These are phyloP conservation scores for Globisporangium solare DNA, from an alignment of 352 stramenopile species.

Conservation along the genomic window DNA sequence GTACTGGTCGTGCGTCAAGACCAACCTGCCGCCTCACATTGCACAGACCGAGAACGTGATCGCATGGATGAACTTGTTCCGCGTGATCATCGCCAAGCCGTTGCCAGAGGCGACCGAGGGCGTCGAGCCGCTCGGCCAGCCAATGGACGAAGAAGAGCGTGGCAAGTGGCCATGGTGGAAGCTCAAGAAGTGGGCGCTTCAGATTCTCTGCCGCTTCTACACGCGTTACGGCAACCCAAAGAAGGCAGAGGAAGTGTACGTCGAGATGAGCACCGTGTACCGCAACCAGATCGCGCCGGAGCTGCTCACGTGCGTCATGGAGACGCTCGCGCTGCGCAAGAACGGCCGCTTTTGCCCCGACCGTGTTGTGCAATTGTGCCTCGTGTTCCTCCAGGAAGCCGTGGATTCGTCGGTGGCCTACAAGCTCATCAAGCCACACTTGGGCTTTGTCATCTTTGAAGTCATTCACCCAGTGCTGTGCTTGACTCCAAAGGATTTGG, in stretches of 20 bases:
- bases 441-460: conserved; percentile 96
- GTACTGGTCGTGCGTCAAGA: conserved; percentile 97
- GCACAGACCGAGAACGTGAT: conserved; percentile 83
- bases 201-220: conserved; percentile 97
- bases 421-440: conserved; percentile 97
- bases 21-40: conserved; percentile 86
- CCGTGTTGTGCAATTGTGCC: conserved; percentile 91
- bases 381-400: conserved; percentile 92
- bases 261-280: conserved; percentile 93
- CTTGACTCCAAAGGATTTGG: conserved; percentile 91
- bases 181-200: conserved; percentile 97
- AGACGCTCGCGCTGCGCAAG: conserved; percentile 92
- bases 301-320: conserved; percentile 71
- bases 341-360: conserved; percentile 95
- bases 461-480: conserved; percentile 95
- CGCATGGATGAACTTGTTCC: conserved; percentile 92
- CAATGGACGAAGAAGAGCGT: conserved; percentile 88
- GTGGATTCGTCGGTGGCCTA: conserved; percentile 95
- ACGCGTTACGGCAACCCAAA: conserved; percentile 96
- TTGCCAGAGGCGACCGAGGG: conserved; percentile 86
- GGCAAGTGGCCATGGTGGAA: conserved; percentile 97
- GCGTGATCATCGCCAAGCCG: conserved; percentile 86
- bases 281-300: conserved; percentile 90
- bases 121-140: conserved; percentile 82
- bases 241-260: conserved; percentile 88